These are phyloP conservation scores for Avena atlantica DNA, from an alignment of 176 grass and related monocot species.

Conservation along the genomic window DNA sequence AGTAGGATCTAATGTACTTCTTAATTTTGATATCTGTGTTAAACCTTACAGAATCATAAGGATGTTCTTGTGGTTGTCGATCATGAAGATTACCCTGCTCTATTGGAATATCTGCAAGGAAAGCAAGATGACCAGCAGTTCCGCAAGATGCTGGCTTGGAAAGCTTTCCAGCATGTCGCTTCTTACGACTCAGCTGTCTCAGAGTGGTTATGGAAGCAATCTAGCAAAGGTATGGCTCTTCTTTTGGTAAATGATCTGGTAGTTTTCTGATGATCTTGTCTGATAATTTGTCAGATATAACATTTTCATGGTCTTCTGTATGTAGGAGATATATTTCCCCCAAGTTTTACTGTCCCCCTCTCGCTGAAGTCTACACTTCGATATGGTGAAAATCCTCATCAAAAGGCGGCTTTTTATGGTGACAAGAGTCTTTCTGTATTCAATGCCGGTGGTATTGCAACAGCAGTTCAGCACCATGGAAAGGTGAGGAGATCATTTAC, in stretches of 20 bases:
- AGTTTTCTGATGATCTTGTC: conserved; percentile 11
- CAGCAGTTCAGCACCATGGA: conserved; percentile 86
- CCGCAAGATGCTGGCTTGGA: conserved; percentile 80
- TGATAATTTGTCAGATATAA: background rate
- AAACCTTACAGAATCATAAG: conserved; percentile 50
- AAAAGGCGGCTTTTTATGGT: conserved; percentile 88
- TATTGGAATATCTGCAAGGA: conserved; percentile 56
- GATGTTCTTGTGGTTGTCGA: conserved; percentile 62
- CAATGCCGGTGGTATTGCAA: conserved; percentile 81
- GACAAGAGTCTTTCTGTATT: conserved; percentile 86
- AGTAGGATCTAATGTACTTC: background rate
- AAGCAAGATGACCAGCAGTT: conserved; percentile 64
- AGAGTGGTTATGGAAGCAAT: conserved; percentile 43
- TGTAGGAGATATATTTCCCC: conserved; percentile 71
- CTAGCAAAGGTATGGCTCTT: conserved; percentile 46
- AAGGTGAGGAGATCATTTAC: conserved; percentile 52
- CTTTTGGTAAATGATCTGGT: conserved; percentile 10
- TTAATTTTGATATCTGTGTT: background rate
- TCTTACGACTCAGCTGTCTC: conserved; percentile 90
- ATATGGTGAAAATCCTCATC: conserved; percentile 98
- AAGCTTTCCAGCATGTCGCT: conserved; percentile 85
- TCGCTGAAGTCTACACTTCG: conserved; percentile 72
- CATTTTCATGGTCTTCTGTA: background rate
- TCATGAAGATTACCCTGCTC: conserved; percentile 57
- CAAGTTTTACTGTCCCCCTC: conserved; percentile 77